phyloP scores from a whole-genome alignment of 1,284 basidiomycete genomes.

The Neonothopanus nambi region DNA sequence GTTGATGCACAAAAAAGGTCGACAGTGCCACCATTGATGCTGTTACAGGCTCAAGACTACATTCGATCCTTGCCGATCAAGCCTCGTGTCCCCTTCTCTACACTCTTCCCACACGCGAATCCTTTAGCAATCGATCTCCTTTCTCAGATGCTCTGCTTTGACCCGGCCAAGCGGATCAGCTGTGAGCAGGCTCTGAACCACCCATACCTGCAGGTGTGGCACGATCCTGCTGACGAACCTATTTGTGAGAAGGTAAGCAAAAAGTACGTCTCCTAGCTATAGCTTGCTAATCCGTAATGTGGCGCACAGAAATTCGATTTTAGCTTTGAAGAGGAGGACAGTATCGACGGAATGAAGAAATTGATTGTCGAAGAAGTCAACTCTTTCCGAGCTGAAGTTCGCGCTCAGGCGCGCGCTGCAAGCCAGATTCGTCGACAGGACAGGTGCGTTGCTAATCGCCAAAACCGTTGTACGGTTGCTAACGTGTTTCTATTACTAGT shows the following conservation, averaged over 20 bases:
- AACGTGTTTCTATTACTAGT: conserved; percentile 33
- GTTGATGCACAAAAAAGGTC: conserved; percentile 22
- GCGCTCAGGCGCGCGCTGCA: conserved; percentile 70
- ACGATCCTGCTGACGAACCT: conserved; percentile 92
- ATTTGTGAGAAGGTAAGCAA: conserved; percentile 64
- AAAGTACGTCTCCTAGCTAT: conserved; percentile 17
- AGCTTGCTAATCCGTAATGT: conserved; percentile 8
- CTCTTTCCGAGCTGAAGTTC: conserved; percentile 84
- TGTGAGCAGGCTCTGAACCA: conserved; percentile 96
- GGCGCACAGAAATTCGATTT: conserved; percentile 86
- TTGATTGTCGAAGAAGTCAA: conserved; percentile 95
- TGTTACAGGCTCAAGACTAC: conserved; percentile 89
- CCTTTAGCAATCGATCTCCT: conserved; percentile 93
- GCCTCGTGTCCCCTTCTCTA: conserved; percentile 88
- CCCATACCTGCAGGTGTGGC: conserved; percentile 93
- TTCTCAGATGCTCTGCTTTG: conserved; percentile 91
- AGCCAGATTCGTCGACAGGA: conserved; percentile 73
- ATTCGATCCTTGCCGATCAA: conserved; percentile 98
- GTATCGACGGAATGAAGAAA: conserved; percentile 95
- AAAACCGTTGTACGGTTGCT: conserved; percentile 2
- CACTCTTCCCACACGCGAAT: conserved; percentile 92
- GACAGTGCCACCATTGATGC: not conserved
- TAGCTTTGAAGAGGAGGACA: conserved; percentile 95
- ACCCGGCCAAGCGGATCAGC: conserved; percentile 92
- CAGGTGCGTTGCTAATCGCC: conserved; percentile 45